These are phyloP conservation scores for Globisporangium abappressorium DNA, from an alignment of 352 stramenopile genomes.

Conservation along the genomic window DNA sequence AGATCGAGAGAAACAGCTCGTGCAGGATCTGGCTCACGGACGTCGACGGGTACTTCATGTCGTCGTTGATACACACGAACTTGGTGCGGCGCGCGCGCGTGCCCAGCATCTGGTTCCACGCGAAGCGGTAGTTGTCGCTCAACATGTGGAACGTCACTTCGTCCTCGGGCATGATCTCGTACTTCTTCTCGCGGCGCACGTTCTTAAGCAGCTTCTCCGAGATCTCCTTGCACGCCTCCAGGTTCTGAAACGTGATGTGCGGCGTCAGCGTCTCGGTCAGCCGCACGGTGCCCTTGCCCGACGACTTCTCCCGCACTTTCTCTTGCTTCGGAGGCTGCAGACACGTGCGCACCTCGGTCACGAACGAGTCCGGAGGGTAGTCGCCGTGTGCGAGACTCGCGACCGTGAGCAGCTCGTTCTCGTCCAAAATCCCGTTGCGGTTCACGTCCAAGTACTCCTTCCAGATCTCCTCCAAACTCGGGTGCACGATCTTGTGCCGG, in stretches of 20 bases:
- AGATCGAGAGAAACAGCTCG: slow-evolving; percentile 92
- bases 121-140: slow-evolving; percentile 88
- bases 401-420: slow-evolving; percentile 90
- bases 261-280: slow-evolving; percentile 74
- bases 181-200: slow-evolving; percentile 56
- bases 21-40: slow-evolving; percentile 83
- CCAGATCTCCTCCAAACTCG: slow-evolving; percentile 82
- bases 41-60: slow-evolving; percentile 89
- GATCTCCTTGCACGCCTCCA: slow-evolving; percentile 50
- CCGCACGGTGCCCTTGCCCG: slow-evolving; percentile 50
- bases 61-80: slow-evolving; percentile 97
- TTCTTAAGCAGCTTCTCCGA: slow-evolving; percentile 55
- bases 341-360: slow-evolving; percentile 65
- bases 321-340: slow-evolving; percentile 68
- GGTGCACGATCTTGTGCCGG: slow-evolving; percentile 69
- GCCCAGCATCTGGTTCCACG: slow-evolving; percentile 91
- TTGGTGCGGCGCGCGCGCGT: slow-evolving; percentile 90
- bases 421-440: slow-evolving; percentile 84
- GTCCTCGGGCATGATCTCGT: slow-evolving; percentile 70
- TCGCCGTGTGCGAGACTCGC: slow-evolving; percentile 79
- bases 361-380: slow-evolving; percentile 62
- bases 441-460: slow-evolving; percentile 89
- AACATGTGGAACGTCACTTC: slow-evolving; percentile 96
- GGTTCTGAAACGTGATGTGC: slow-evolving; percentile 63
- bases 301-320: slow-evolving; percentile 64